A percentile compares a stretch with the other conserved stretches of the same genome.
Conservation (phyloP, 176 grass and related monocot species). For the Musa schizocarpa region DNA sequence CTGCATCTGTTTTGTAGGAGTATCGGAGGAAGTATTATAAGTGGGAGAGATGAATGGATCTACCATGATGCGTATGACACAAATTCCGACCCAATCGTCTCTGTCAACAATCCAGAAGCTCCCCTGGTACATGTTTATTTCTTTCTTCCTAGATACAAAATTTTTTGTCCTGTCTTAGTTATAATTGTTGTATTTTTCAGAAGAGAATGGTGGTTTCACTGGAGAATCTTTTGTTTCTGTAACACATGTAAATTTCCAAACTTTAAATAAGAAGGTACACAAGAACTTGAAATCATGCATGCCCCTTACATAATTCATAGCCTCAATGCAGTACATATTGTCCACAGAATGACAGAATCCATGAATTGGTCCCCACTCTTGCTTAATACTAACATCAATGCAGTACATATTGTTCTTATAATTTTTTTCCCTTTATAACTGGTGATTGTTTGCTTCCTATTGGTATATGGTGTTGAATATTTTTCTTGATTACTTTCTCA, state of each 20-base stretch:
- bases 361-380: not conserved
- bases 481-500: slow-evolving; percentile 15
- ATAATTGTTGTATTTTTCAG: not conserved
- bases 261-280: not conserved
- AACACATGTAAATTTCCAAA: not conserved
- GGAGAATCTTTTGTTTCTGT: not conserved
- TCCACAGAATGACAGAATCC: not conserved
- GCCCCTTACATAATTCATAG: not conserved
- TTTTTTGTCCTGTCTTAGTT: not conserved
- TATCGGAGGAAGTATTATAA: slow-evolving; percentile 56
- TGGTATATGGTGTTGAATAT: not conserved
- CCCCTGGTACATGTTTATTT: slow-evolving; percentile 43
- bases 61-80: slow-evolving; percentile 36
- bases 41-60: slow-evolving; percentile 52
- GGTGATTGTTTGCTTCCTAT: no score
- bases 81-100: slow-evolving; percentile 28
- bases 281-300: not conserved
- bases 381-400: not conserved
- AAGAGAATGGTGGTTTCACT: no score
- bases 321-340: not conserved
- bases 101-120: slow-evolving; percentile 38
- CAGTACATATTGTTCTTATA: not conserved
- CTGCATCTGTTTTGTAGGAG: slow-evolving; percentile 34
- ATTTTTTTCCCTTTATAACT: no score
- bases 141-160: not conserved